A percentile compares a stretch with the other conserved stretches of the same genome.
phyloP scores from a whole-genome alignment of 1,139 yeast species.

The Yamadazyma atlantica region DNA sequence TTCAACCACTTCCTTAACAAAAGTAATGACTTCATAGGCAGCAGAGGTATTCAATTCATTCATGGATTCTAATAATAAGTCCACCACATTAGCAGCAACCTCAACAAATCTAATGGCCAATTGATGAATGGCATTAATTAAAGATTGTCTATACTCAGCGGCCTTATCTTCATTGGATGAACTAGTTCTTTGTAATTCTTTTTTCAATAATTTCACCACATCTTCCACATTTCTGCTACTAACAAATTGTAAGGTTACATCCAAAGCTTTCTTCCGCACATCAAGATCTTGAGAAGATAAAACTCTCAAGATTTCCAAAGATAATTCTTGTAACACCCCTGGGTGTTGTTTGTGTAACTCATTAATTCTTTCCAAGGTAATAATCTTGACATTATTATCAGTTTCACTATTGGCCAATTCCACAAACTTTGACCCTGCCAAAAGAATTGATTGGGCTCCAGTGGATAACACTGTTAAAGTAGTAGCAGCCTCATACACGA shows the following conservation, averaged over 20 bases:
- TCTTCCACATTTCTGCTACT: conserved; percentile 91
- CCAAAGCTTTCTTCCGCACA: conserved; percentile 85
- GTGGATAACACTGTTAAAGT: conserved; percentile 75
- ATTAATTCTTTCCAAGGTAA: conserved; percentile 83
- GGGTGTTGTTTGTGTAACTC: conserved; percentile 75
- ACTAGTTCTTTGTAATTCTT: conserved; percentile 76
- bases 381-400: conserved; percentile 90
- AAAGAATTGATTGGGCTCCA: conserved; percentile 63
- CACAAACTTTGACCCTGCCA: conserved; percentile 82
- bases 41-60: conserved; percentile 80
- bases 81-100: conserved; percentile 90
- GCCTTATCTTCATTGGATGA: conserved; percentile 73
- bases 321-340: conserved; percentile 81
- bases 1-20: conserved; percentile 92
- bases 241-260: conserved; percentile 76
- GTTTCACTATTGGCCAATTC: conserved; percentile 90
- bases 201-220: conserved; percentile 86
- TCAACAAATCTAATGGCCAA: conserved; percentile 88
- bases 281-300: conserved; percentile 86
- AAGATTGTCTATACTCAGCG: conserved; percentile 82
- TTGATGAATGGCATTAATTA: conserved; percentile 85
- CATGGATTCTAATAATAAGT: conserved; percentile 80
- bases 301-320: conserved; percentile 83
- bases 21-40: conserved; percentile 86
- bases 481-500: conserved; percentile 88